Evolutionary conservation across 805 yeast species (phyloP).

Genomic region (Metschnikowia reukaufii): DNA sequence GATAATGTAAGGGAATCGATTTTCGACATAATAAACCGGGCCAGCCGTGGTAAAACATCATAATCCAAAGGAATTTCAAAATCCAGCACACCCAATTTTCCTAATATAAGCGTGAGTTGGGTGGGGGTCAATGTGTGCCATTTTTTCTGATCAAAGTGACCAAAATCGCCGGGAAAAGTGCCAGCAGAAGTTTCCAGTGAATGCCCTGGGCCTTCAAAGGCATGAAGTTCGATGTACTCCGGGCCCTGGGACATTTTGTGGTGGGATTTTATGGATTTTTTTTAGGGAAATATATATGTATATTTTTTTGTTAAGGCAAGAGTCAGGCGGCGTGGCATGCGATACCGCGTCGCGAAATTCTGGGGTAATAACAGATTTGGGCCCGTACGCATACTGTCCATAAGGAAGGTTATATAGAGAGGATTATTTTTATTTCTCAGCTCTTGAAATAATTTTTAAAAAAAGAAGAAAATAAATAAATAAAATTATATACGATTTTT

Average conservation of each 20-base stretch:
- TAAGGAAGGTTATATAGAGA: too few relatives aligned
- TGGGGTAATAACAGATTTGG: not conserved
- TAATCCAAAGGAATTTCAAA: slow-evolving; percentile 4
- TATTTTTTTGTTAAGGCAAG: too few relatives aligned
- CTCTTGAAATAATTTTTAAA: too few relatives aligned
- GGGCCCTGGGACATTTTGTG: slow-evolving; percentile 8
- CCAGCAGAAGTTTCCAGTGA: not conserved
- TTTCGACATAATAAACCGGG: slow-evolving; percentile 29
- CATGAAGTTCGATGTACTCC: slow-evolving; percentile 17
- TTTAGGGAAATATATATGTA: too few relatives aligned
- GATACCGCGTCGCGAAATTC: too few relatives aligned
- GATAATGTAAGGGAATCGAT: slow-evolving; percentile 24
- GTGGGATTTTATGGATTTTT: not conserved
- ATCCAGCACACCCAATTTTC: slow-evolving; percentile 15
- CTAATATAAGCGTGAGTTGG: slow-evolving; percentile 12
- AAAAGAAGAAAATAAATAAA: too few relatives aligned
- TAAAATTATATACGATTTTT: too few relatives aligned
- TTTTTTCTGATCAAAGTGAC: not conserved
- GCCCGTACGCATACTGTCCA: too few relatives aligned
- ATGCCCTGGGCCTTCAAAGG: not conserved
- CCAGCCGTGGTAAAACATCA: slow-evolving; percentile 11
- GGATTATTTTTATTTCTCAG: too few relatives aligned
- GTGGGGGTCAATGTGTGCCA: slow-evolving; percentile 4
- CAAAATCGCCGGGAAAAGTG: not conserved
- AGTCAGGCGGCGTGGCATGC: too few relatives aligned